Percentiles rank a stretch among this genome's conserved stretches.
phyloP scores from a whole-genome alignment of 1,284 basidiomycete genomes.

The Lignosus rhinocerotis region DNA sequence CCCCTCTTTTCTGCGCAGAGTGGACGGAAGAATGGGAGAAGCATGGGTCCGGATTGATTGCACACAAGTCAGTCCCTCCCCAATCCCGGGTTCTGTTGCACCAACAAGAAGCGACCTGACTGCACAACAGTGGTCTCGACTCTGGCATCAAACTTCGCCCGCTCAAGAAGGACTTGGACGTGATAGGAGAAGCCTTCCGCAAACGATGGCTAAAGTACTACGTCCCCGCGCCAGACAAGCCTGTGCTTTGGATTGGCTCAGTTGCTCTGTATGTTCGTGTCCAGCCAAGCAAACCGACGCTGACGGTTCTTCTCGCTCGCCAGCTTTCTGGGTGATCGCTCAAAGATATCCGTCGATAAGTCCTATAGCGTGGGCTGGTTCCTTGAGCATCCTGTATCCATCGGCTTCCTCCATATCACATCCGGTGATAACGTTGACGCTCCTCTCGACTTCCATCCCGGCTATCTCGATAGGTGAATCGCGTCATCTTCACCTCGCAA shows the following conservation, averaged over 20 bases:
- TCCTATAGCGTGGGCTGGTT: constrained; percentile 37
- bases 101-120: neutral
- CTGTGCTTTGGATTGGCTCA: constrained; percentile 40
- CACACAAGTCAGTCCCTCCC: constrained; percentile 44
- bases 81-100: neutral
- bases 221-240: constrained; percentile 47
- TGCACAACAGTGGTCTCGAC: constrained; percentile 39
- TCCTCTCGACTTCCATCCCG: constrained; percentile 26
- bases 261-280: constrained; percentile 29
- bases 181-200: constrained; percentile 46
- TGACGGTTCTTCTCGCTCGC: neutral
- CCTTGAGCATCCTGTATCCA: constrained; percentile 25
- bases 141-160: constrained; percentile 53
- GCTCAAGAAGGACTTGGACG: constrained; percentile 40
- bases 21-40: constrained; percentile 43
- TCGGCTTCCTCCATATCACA: constrained; percentile 25
- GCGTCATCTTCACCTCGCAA: neutral
- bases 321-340: constrained; percentile 33
- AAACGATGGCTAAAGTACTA: constrained; percentile 45
- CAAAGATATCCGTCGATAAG: constrained; percentile 29
- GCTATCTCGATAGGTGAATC: constrained; percentile 22
- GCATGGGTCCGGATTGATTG: constrained; percentile 48
- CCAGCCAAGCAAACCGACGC: neutral
- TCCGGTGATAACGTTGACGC: constrained; percentile 18
- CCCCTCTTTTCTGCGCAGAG: constrained; percentile 30